A percentile compares a stretch with the other conserved stretches of the same genome.
Evolutionary conservation across 768 basidiomycete genomes (phyloP).

Genomic region (Tulasnella sp.): DNA sequence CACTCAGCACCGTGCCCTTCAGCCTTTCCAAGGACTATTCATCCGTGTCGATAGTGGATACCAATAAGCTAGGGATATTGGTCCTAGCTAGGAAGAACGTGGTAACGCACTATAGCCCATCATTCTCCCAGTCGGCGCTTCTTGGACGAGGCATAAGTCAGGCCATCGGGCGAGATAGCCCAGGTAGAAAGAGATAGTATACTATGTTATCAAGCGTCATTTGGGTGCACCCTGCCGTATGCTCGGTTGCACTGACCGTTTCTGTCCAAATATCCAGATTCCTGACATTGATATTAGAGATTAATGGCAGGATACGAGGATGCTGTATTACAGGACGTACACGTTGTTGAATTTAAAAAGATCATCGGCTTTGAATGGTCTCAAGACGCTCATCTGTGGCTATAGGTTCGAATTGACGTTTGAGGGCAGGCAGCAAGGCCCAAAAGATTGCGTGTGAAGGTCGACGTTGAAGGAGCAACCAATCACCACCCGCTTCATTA

Average conservation of each 20-base stretch:
- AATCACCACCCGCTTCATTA: too few species aligned
- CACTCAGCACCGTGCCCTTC: constrained; percentile 67
- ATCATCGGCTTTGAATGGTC: constrained; percentile 81
- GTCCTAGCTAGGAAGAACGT: neutral
- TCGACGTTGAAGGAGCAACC: too few species aligned
- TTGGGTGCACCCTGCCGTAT: neutral
- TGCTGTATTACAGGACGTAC: constrained; percentile 35
- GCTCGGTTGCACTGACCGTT: constrained; percentile 53
- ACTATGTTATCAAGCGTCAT: constrained; percentile 36
- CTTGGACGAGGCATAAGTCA: constrained; percentile 76
- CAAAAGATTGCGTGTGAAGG: too few species aligned
- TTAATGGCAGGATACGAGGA: neutral
- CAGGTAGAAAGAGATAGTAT: constrained; percentile 80
- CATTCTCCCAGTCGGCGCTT: constrained; percentile 68
- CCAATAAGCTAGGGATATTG: constrained; percentile 8
- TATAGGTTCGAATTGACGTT: too few species aligned
- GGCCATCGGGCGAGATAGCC: constrained; percentile 87
- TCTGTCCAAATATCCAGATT: constrained; percentile 97
- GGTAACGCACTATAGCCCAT: constrained; percentile 78
- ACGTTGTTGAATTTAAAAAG: constrained; percentile 90
- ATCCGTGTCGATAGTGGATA: too few species aligned
- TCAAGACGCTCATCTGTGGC: constrained; percentile 64
- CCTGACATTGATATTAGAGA: constrained; percentile 31
- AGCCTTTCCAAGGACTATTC: constrained; percentile 89
- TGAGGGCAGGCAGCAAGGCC: too few species aligned